phyloP scores from a whole-genome alignment of 2,329 filamentous ascomycete genomes.

The Beauveria rudraprayagi region DNA sequence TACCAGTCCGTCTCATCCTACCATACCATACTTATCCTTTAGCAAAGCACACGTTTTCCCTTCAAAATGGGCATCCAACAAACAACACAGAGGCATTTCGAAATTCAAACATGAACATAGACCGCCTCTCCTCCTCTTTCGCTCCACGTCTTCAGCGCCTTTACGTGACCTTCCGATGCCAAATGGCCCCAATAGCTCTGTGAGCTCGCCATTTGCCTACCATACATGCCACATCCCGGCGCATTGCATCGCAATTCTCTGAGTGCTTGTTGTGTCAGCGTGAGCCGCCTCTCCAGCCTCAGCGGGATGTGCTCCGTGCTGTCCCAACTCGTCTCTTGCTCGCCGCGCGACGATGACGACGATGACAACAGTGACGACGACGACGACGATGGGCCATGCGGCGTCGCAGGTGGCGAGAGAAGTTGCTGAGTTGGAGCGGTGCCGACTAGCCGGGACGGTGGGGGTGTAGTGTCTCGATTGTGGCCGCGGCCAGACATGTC shows the following conservation, averaged over 20 bases:
- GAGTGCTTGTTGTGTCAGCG: not conserved
- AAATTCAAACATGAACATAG: not conserved
- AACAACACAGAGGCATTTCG: no score
- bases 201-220: not conserved
- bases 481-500: not conserved
- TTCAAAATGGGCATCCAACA: not conserved
- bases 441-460: not conserved
- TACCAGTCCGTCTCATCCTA: no score
- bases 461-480: not conserved
- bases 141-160: not conserved
- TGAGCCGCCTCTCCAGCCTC: not conserved
- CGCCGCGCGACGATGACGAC: no score
- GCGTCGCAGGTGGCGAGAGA: not conserved
- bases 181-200: not conserved
- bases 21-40: no score
- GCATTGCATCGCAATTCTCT: conserved; percentile 4
- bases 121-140: not conserved
- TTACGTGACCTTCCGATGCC: not conserved
- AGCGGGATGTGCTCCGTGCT: not conserved
- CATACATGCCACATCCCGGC: not conserved
- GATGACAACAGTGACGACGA: no score
- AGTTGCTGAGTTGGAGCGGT: not conserved
- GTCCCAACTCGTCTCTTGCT: not conserved
- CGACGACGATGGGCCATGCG: not conserved
- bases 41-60: no score